Base-by-base conservation (phyloP, 164 flowering plant species). In the Platanus orientalis region DNA sequence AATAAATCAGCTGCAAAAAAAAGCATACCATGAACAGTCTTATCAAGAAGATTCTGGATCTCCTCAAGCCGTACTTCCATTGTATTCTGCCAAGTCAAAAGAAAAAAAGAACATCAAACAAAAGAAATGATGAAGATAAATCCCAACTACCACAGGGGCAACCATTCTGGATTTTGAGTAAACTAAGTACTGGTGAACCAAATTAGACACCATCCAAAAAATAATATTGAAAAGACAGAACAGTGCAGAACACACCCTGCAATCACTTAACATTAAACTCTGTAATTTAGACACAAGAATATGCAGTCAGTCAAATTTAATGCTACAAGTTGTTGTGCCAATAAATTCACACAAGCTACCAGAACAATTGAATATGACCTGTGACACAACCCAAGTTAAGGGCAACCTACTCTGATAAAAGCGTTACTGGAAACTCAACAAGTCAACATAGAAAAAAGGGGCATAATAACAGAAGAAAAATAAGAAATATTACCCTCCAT, bases 21-120 rank as follows among this genome's bases (percentile, higher is more conserved):
- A 32, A 61, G 12, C 65, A 28, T 78, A 94, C 99, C 96, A 83
- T 92, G 90, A 34, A 84, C 76, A 20, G 88, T 86, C 66, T 77
- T 82, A 58, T 85, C 89, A 54, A 81, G 81, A 69, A 94, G 86
- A 63, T 73, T 64, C 56, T 88, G 88, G 57, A 81, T 70, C 55
- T 80, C 83, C 44, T 34, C 67, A 9, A 61, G 76, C 53, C 60
- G 82, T 40, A 81, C 76, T 52, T 83, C 81, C 76, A 83, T 47
- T 48, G 61, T 62, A 57, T 73, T 72, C 98, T 88, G 58, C 73
- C 78, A 71, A 70, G 19, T 21, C 49, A 63, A 28, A 21, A 48
- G 29, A 23, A 61, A 51, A 58, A 29, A 9, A 13, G 24, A 20
- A 54, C 11, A 27, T 3, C 13, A 7, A 36, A 12, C n/a, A 54